Base-by-base conservation (phyloP, 2,329 filamentous ascomycete genomes). In the Epichloe festucae region DNA sequence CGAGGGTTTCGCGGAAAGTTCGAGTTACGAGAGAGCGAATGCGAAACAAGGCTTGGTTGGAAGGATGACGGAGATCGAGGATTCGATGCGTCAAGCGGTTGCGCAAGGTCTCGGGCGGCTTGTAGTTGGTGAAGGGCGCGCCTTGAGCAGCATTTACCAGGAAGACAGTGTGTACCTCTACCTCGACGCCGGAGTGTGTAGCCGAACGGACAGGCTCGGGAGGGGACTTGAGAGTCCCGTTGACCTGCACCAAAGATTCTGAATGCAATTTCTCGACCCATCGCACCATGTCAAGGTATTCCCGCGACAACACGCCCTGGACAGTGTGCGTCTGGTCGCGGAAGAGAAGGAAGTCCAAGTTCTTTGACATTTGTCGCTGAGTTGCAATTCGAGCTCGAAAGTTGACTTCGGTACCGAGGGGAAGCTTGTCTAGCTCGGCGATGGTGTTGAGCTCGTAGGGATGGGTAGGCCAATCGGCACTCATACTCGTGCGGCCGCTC, bases 31-130 rank as follows among this genome's bases (percentile, higher is more conserved):
- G 84, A 4, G 89, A 85, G 58, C 93, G 87, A 47, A 95, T 81
- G 53, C 88, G 85, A 75, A 95, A 95, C 56, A 95, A 85, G 36
- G 85, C 82, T 65, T 95, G 89, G 47, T 89, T 89, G 1, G 87
- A 79, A 0, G 87, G 85, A n/a, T 90, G 90, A 47, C 90, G 80
- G 49, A 95, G 73, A 67, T 91, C 90, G 45, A 95, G 79, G 54
- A 95, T 80, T 49, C 90, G 84, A 65, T 90, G 89, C 52, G 77
- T 74, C 58, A 89, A 74, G 54, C 90, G 85, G 40, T 86, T 85
- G 52, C 85, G 78, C 59, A 72, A 67, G 2, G 73, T 70, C 54
- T 88, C 85, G 2, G 82, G 77, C 47, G 88, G 79, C 59, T 81
- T 79, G 60, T 78, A 79, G 53, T 76, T 75, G 59, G 70, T 76